phyloP scores from a whole-genome alignment of 768 basidiomycete genomes.

The Boletus edulis region DNA sequence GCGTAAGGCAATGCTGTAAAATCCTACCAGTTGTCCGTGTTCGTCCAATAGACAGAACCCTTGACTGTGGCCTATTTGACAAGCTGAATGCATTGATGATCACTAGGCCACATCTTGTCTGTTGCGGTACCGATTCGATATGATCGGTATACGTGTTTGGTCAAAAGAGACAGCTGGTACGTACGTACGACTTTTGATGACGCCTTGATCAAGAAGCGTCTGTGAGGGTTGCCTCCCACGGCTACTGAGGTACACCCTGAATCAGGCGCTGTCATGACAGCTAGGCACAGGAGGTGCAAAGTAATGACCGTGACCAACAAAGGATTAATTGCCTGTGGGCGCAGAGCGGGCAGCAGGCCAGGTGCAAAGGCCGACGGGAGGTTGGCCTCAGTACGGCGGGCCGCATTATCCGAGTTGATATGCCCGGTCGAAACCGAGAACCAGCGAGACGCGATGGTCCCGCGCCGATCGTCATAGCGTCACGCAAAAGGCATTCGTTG shows the following conservation, averaged over 20 bases:
- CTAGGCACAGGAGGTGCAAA: not conserved
- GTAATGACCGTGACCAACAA: not conserved
- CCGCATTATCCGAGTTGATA: not conserved
- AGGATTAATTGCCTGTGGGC: constrained; percentile 3
- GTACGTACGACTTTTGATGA: not conserved
- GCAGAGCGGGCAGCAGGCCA: not conserved
- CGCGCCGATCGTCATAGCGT: too few relatives aligned
- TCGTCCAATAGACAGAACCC: constrained; percentile 8
- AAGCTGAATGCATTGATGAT: not conserved
- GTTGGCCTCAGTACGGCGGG: not conserved
- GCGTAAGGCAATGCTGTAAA: constrained; percentile 4
- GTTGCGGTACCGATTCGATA: constrained; percentile 5
- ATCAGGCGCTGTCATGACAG: not conserved
- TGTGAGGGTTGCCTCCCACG: not conserved
- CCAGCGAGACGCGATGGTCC: not conserved
- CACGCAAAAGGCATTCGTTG: too few relatives aligned
- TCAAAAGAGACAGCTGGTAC: not conserved
- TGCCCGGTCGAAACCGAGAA: not conserved
- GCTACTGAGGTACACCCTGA: not conserved
- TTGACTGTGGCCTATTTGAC: constrained; percentile 5
- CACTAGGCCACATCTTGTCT: not conserved
- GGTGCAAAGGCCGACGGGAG: too few relatives aligned
- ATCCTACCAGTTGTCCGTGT: not conserved
- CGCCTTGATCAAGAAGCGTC: not conserved
- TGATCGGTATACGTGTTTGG: constrained; percentile 3